A percentile compares a stretch with the other conserved stretches of the same genome.
Evolutionary conservation across 352 stramenopile genomes (phyloP).

Genomic region (Pilasporangium apinafurcum): DNA sequence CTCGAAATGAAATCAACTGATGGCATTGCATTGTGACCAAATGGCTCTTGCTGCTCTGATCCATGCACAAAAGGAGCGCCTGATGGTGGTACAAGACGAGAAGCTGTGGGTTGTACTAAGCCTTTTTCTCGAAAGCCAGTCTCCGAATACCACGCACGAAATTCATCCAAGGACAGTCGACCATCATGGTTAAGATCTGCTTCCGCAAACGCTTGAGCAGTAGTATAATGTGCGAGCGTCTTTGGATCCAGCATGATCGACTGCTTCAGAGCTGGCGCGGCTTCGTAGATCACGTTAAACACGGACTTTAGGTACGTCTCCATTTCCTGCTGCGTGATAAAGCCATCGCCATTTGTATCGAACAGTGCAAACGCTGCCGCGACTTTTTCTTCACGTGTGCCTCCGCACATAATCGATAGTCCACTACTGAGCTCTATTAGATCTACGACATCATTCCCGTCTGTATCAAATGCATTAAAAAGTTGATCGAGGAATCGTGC

Average conservation of each 20-base stretch:
- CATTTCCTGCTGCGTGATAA: slow-evolving; percentile 82
- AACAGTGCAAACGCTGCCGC: slow-evolving; percentile 79
- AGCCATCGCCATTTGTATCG: slow-evolving; percentile 76
- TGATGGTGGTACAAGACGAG: neutral
- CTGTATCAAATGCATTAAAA: slow-evolving; percentile 73
- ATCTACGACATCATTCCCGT: slow-evolving; percentile 63
- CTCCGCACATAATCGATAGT: slow-evolving; percentile 70
- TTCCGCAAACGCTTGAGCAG: slow-evolving; percentile 78
- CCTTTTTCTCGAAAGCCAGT: slow-evolving; percentile 5
- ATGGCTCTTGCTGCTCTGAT: slow-evolving; percentile 3
- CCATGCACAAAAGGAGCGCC: neutral
- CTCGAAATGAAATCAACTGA: slow-evolving; percentile 56
- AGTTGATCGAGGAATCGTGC: slow-evolving; percentile 58
- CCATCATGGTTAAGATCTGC: slow-evolving; percentile 81
- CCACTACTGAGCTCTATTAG: slow-evolving; percentile 74
- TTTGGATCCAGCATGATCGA: slow-evolving; percentile 44
- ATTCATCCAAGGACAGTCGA: slow-evolving; percentile 73
- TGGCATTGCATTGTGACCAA: slow-evolving; percentile 21
- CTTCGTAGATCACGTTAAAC: slow-evolving; percentile 64
- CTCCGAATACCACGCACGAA: slow-evolving; percentile 70
- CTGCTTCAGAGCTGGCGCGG: slow-evolving; percentile 19
- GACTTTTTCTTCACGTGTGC: slow-evolving; percentile 71
- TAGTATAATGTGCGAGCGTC: slow-evolving; percentile 63
- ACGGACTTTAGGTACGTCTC: slow-evolving; percentile 68
- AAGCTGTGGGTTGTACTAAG: neutral